Percentiles rank a stretch among this genome's conserved stretches.
Conservation (phyloP, 768 basidiomycete species). For the Candolleomyces efflorescens region DNA sequence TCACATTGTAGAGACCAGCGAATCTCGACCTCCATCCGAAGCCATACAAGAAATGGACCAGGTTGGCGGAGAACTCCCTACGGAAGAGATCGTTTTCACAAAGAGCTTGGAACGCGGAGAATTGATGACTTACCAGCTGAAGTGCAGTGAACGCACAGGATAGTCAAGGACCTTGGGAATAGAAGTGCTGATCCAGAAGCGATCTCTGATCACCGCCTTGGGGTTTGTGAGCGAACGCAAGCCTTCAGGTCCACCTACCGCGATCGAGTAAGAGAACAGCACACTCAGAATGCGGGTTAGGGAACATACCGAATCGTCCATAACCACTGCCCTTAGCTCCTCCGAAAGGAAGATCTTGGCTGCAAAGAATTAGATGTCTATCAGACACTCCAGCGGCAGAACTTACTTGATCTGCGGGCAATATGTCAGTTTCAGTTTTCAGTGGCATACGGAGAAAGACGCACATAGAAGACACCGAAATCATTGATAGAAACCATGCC, state of each 20-base stretch:
- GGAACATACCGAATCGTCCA: constrained; percentile 76
- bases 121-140: constrained; percentile 61
- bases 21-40: constrained; percentile 48
- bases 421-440: constrained; percentile 10
- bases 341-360: constrained; percentile 93
- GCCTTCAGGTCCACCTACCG: constrained; percentile 88
- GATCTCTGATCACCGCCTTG: constrained; percentile 84
- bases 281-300: constrained; percentile 1
- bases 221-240: constrained; percentile 82
- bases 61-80: constrained; percentile 49
- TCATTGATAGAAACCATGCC: constrained; percentile 99
- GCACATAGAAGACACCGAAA: constrained; percentile 83
- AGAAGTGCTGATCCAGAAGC: constrained; percentile 77
- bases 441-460: constrained; percentile 20
- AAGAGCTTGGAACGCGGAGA: not conserved
- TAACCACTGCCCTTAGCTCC: constrained; percentile 90
- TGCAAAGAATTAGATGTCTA: constrained; percentile 19
- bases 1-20: constrained; percentile 35
- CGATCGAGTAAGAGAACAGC: constrained; percentile 8
- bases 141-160: constrained; percentile 66
- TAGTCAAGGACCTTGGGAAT: constrained; percentile 89
- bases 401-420: constrained; percentile 59
- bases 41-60: constrained; percentile 49
- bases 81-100: not conserved
- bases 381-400: constrained; percentile 8